These are phyloP conservation scores for Anisodus acutangulus DNA, from an alignment of 257 asterid species.

Conservation along the genomic window DNA sequence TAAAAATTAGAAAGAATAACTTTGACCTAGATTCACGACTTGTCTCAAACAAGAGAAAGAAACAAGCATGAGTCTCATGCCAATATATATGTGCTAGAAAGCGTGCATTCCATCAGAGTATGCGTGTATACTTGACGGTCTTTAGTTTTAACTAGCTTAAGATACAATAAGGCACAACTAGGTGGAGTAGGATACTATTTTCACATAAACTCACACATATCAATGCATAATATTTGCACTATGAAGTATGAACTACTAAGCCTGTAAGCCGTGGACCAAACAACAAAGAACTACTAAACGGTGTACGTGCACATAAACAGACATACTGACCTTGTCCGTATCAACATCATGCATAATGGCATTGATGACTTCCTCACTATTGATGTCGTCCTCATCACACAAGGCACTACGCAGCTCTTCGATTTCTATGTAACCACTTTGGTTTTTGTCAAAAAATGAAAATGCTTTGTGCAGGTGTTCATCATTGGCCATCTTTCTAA, in stretches of 20 bases:
- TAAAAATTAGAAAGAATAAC: too few relatives aligned
- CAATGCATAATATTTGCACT: neutral
- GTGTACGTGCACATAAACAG: neutral
- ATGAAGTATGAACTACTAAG: neutral
- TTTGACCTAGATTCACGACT: too few relatives aligned
- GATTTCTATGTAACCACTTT: conserved; percentile 67
- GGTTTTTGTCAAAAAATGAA: conserved; percentile 65
- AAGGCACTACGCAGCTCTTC: conserved; percentile 76
- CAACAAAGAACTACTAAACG: neutral
- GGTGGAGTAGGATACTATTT: neutral
- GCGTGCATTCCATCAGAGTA: neutral
- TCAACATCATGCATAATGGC: conserved; percentile 92
- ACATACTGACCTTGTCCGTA: conserved; percentile 62
- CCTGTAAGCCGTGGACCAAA: neutral
- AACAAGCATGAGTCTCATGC: neutral
- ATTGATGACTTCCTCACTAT: conserved; percentile 58
- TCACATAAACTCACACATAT: too few relatives aligned
- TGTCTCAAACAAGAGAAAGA: too few relatives aligned
- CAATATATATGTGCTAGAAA: neutral
- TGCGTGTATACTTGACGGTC: neutral
- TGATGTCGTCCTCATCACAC: conserved; percentile 60
- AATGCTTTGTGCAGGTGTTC: conserved; percentile 84
- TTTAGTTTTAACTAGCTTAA: neutral
- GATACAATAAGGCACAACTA: neutral
- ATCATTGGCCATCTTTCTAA: conserved; percentile 75